Conservation (phyloP, 257 asterid genomes). For the Vinca minor region DNA sequence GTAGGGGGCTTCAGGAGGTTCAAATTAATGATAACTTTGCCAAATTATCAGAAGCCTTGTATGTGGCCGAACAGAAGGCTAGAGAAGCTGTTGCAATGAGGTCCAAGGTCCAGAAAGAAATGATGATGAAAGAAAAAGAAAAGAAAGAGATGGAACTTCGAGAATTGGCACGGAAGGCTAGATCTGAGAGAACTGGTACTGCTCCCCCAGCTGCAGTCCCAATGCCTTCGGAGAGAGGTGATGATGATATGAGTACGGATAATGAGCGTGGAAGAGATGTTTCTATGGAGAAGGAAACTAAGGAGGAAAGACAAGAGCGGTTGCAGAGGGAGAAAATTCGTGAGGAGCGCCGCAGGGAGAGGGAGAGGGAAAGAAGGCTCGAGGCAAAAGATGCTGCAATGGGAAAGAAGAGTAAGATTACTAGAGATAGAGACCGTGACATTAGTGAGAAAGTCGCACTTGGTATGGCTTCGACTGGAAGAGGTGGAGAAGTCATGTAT, state of each 20-base stretch:
- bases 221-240: slow-evolving; percentile 66
- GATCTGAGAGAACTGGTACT: slow-evolving; percentile 71
- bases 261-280: slow-evolving; percentile 50
- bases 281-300: slow-evolving; percentile 64
- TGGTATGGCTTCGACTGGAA: slow-evolving; percentile 68
- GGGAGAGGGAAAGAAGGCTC: slow-evolving; percentile 81
- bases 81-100: slow-evolving; percentile 91
- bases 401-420: slow-evolving; percentile 86
- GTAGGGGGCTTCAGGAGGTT: slow-evolving; percentile 92
- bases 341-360: slow-evolving; percentile 77
- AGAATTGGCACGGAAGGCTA: slow-evolving; percentile 79
- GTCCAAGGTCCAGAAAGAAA: slow-evolving; percentile 83
- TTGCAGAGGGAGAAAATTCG: slow-evolving; percentile 72
- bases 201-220: slow-evolving; percentile 42
- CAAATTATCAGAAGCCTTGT: slow-evolving; percentile 62
- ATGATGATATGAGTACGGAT: slow-evolving; percentile 46
- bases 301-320: slow-evolving; percentile 60
- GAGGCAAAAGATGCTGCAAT: slow-evolving; percentile 88
- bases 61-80: slow-evolving; percentile 86
- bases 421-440: slow-evolving; percentile 85
- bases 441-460: slow-evolving; percentile 82
- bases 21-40: slow-evolving; percentile 88
- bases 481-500: slow-evolving; percentile 72
- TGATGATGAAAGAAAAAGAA: slow-evolving; percentile 90
- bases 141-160: slow-evolving; percentile 75